Percentiles rank a stretch among this genome's conserved stretches.
Conservation (phyloP, 371 early-diverging fungal species). For the Circinella umbellata region DNA sequence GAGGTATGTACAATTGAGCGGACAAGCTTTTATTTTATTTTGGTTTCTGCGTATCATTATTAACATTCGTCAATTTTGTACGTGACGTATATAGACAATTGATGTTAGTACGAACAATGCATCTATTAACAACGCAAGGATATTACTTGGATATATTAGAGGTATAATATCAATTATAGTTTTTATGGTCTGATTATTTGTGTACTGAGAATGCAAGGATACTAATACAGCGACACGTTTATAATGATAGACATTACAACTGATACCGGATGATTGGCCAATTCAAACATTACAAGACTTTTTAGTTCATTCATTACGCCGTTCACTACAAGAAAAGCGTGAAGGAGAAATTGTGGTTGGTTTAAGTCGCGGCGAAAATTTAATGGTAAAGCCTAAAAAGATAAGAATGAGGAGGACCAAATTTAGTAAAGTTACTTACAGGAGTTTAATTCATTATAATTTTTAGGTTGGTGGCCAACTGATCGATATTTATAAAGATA, state of each 20-base stretch:
- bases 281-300: slow-evolving; percentile 62
- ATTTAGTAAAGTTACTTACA: neutral
- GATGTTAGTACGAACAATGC: slow-evolving; percentile 52
- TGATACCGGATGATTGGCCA: slow-evolving; percentile 71
- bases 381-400: slow-evolving; percentile 44
- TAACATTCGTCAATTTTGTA: neutral
- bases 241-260: slow-evolving; percentile 54
- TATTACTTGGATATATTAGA: slow-evolving; percentile 64
- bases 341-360: slow-evolving; percentile 63
- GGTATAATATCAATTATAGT: slow-evolving; percentile 23
- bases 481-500: slow-evolving; percentile 47
- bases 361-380: slow-evolving; percentile 65
- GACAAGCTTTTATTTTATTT: too few relatives aligned
- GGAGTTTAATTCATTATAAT: neutral
- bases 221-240: too few relatives aligned
- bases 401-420: neutral
- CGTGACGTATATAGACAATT: slow-evolving; percentile 34
- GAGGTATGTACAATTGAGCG: slow-evolving; percentile 22
- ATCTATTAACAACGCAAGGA: slow-evolving; percentile 66
- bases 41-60: slow-evolving; percentile 1
- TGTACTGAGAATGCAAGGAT: neutral
- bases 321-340: slow-evolving; percentile 54
- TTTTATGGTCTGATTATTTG: neutral
- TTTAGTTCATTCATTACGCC: slow-evolving; percentile 56
- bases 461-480: slow-evolving; percentile 46